Evolutionary conservation across 2,329 filamentous ascomycete species (phyloP), one percentile per base, ranked within the genome.

Genomic region (Lachnellula arida): DNA sequence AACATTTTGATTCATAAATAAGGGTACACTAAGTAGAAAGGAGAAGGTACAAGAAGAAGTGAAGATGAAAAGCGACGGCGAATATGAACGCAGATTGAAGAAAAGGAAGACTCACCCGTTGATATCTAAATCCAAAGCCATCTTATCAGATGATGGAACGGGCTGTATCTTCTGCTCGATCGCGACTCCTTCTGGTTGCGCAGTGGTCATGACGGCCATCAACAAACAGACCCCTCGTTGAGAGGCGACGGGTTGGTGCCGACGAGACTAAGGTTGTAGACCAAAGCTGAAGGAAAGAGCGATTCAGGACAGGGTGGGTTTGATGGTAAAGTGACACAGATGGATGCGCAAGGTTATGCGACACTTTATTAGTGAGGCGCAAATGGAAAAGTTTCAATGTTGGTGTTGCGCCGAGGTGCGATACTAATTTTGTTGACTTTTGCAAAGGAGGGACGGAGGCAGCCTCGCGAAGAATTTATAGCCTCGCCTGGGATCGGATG

Each of bases 101-200:
- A 58, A 65, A 64, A 68, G 65, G 66, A 62, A 68, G 67, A 81
- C 82, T 79, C 75, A 86, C 83, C 81, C 81, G 68, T 85, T 82
- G 65, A 80, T 73, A 46, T 78, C 75, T 58, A 73, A 70, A 65
- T 81, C 75, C 55, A 81, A 72, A 57, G 77, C 75, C 76, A 80
- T 80, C 63, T 74, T 75, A 65, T 77, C 75, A 66, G 73, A 70
- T 65, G 74, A 71, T 70, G 72, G 67, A 68, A 70, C 66, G 60
- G 77, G 73, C 68, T 72, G 74, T 67, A 75, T 71, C 73, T 82
- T 84, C 66, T 78, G 71, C 66, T 80, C 79, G 67, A 74, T 64
- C 48, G 69, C 62, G 53, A 67, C 64, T 46, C 65, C 61, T 56
- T 68, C 66, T 57, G 67, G 56, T 60, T 54, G 61, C 49, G 77